Base-by-base conservation (phyloP, 345 rosid species). In the Lepidium aucheri region DNA sequence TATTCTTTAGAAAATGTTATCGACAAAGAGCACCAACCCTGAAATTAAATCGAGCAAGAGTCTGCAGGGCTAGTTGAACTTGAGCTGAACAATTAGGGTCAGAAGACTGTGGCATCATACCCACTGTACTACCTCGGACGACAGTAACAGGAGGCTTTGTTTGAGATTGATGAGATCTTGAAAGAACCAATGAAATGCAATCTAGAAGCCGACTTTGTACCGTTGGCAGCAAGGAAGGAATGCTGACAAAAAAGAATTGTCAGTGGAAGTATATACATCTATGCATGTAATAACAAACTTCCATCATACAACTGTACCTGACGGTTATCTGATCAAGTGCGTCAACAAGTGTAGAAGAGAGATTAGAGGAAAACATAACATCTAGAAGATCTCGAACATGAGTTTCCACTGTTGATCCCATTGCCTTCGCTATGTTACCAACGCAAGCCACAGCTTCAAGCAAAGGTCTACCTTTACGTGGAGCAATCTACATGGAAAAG, bases 371-470 rank as follows among this genome's bases (percentile, higher is more conserved):
- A 76, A 91, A 83, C 91, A 91, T 87, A 73, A 82, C 84, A 76
- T 91, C 95, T 80, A 91, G 75, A 70, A 95, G 90, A 70, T 78
- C 83, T 49, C 90, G 86, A 38, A 89, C 90, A 79, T 89, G 77
- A 76, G 84, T 77, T 80, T 95, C 99, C 88, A 91, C 82, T 30
- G 69, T 78, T 57, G 76, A 73, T 33, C 97, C 95, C 97, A 95
- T 95, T 45, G 99, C 97, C 80, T 84, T 91, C 47, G 99, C 96
- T 24, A 95, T 85, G 80, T 89, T 95, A 68, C 99, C 97, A 73
- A 91, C 91, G 74, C 97, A 91, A 65, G 96, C 91, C 80, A 91
- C 79, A 74, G 99, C 99, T 83, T 94, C 97, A 9, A 86, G 91
- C 26, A 89, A 91, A 51, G 99, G 95, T 74, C 87, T 84, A 73